phyloP scores from a whole-genome alignment of 2,329 filamentous ascomycete species.

The Elsinoe arachidis region DNA sequence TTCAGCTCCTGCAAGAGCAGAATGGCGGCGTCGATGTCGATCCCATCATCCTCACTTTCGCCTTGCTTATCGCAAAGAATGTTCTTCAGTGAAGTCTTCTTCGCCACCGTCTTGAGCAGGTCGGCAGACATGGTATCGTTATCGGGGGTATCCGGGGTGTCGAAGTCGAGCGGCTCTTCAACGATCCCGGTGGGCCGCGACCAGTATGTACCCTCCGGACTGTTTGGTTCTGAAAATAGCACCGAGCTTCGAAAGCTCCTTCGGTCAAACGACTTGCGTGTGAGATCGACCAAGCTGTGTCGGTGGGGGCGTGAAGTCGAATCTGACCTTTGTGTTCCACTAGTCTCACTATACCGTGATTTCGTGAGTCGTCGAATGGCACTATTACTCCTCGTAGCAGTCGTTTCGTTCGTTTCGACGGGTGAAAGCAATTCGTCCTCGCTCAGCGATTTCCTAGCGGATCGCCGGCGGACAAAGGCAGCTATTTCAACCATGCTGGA shows the following conservation, averaged over 20 bases:
- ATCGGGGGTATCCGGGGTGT: background rate
- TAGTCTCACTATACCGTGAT: background rate
- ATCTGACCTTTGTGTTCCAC: background rate
- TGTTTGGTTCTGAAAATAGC: slow-evolving; percentile 1
- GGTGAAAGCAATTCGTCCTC: slow-evolving; percentile 3
- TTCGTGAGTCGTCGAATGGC: slow-evolving; percentile 9
- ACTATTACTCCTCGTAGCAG: slow-evolving; percentile 6
- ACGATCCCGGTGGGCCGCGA: background rate
- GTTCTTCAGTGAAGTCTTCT: slow-evolving; percentile 13
- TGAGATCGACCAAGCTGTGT: background rate
- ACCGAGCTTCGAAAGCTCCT: slow-evolving; percentile 5
- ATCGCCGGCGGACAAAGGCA: slow-evolving; percentile 11
- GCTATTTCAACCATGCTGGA: slow-evolving; percentile 13
- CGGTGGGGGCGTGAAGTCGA: background rate
- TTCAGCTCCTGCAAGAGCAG: slow-evolving; percentile 39
- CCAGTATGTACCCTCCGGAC: background rate
- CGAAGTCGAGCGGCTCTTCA: slow-evolving; percentile 7
- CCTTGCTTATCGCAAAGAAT: slow-evolving; percentile 8
- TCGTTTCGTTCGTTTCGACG: slow-evolving; percentile 12
- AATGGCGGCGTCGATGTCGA: slow-evolving; percentile 39
- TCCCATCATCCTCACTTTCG: slow-evolving; percentile 13
- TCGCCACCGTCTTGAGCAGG: slow-evolving; percentile 10
- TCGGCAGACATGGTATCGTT: slow-evolving; percentile 11
- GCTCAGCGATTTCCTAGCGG: slow-evolving; percentile 5
- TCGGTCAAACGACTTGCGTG: slow-evolving; percentile 7